Evolutionary conservation across 2,329 filamentous ascomycete species (phyloP).

Genomic region (Arthrocladium fulminans): DNA sequence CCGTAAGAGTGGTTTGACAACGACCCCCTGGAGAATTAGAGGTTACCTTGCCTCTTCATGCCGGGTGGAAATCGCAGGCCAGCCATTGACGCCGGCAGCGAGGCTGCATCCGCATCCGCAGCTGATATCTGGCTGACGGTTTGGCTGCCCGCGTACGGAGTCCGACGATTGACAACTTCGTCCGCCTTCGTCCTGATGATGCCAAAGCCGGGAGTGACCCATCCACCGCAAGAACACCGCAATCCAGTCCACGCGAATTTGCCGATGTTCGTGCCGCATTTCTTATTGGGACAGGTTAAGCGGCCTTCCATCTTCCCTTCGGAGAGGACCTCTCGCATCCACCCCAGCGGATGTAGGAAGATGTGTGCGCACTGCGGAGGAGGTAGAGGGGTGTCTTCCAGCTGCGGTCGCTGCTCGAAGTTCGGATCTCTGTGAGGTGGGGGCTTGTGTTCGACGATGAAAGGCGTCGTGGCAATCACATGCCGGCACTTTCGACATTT

Average conservation of each 20-base stretch:
- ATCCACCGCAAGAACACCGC: conserved; percentile 80
- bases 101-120: background rate
- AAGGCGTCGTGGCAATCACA: conserved; percentile 55
- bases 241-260: conserved; percentile 96
- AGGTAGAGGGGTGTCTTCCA: conserved; percentile 23
- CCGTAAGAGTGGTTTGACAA: background rate
- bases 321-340: conserved; percentile 79
- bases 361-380: conserved; percentile 62
- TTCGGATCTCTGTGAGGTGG: conserved; percentile 16
- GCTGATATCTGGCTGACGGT: background rate
- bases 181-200: conserved; percentile 76
- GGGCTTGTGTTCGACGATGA: conserved; percentile 40
- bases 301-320: conserved; percentile 73
- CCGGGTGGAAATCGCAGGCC: conserved; percentile 20
- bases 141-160: background rate
- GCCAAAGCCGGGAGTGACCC: conserved; percentile 86
- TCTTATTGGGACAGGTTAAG: conserved; percentile 67
- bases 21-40: background rate
- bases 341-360: conserved; percentile 84
- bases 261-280: conserved; percentile 75
- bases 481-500: conserved; percentile 86
- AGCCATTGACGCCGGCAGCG: background rate
- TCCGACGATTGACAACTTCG: conserved; percentile 42
- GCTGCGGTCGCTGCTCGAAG: conserved; percentile 9
- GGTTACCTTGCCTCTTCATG: conserved; percentile 16